A percentile compares a stretch with the other conserved stretches of the same genome.
Conservation (phyloP, 495 filamentous ascomycete genomes). For the Rhypophila decipiens region DNA sequence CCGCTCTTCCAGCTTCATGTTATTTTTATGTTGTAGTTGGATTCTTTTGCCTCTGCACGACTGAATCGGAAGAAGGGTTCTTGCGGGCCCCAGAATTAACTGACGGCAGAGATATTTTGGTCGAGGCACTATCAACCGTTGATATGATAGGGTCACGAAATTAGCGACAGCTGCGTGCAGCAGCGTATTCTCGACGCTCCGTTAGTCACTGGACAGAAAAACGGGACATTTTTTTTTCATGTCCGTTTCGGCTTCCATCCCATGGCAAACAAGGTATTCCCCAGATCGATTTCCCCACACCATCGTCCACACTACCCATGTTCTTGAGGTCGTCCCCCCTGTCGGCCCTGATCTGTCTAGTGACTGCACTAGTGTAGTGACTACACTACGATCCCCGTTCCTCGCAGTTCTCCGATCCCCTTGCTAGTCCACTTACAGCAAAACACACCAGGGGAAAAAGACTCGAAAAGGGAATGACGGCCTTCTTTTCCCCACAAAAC, state of each 20-base stretch:
- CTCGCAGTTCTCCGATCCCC: too few species aligned
- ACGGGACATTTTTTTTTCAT: too few species aligned
- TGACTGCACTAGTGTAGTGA: too few species aligned
- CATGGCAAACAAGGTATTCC: too few species aligned
- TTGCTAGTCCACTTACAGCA: too few species aligned
- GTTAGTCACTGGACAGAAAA: too few species aligned
- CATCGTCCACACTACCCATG: background rate
- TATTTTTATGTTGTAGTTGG: background rate
- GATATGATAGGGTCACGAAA: constrained; percentile 17
- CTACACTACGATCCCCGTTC: too few species aligned
- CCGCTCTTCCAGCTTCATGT: background rate
- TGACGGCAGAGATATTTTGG: constrained; percentile 1
- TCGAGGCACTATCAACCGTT: constrained; percentile 10
- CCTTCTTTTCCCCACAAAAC: constrained; percentile 12
- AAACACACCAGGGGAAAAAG: too few species aligned
- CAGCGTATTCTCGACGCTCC: constrained; percentile 15
- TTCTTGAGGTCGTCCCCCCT: too few species aligned
- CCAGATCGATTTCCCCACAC: constrained; percentile 10
- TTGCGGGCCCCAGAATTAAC: constrained; percentile 6
- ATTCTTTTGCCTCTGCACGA: background rate
- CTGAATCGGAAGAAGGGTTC: background rate
- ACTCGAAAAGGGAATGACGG: background rate
- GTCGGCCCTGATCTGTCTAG: background rate
- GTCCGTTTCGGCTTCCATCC: too few species aligned
- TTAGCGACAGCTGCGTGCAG: constrained; percentile 16